Evolutionary conservation across 192 early-diverging fungal genomes (phyloP), one percentile per base, ranked within the genome.

Genomic region (Coemansia sp.): DNA sequence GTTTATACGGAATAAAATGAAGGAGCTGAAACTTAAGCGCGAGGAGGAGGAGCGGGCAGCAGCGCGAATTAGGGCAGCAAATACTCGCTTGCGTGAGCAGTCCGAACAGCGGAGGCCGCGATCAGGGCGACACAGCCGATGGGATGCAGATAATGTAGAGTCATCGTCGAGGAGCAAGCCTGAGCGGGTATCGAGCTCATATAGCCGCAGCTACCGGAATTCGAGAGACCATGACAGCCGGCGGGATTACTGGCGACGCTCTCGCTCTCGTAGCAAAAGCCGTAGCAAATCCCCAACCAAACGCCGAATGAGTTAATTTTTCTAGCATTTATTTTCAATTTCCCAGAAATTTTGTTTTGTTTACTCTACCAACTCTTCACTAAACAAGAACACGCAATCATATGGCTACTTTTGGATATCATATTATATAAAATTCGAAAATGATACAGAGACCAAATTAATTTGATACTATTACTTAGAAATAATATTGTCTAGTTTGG

Each of bases 1-100:
- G 45, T 90, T 97, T 73, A 67, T 99, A 52, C 93, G 93, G 43
- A 71, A 86, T 32, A 94, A 96, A 71, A 94, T 94, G 67, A 86
- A 90, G 43, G 90, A 97, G 71, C 72, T 97, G 9, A 68, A 83
- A 27, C 52, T 62, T 10, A 69, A 81, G 37, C 69, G 70, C 8
- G 67, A 66, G 21, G 69, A 76, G 35, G 59, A 82, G 27, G 70
- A 66, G 29, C 51, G 12, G 45, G 61, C 72, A 1, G 65, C 27
- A 22, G 79, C 50, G 2, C 47, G 37, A 10, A 76, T 76, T 22
- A 47, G 24, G 25, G 49, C 39, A 7, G 60, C 72, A 0, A 67
- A 75, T 10, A 15, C 32, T 22, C 61, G 73, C 10, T 14, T 45
- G 22, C 39, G 53, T 19, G 37, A 62, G 55, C 60, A 49, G 47